phyloP scores from a whole-genome alignment of 148 eudicot genomes.

The Polygonum maritimum region DNA sequence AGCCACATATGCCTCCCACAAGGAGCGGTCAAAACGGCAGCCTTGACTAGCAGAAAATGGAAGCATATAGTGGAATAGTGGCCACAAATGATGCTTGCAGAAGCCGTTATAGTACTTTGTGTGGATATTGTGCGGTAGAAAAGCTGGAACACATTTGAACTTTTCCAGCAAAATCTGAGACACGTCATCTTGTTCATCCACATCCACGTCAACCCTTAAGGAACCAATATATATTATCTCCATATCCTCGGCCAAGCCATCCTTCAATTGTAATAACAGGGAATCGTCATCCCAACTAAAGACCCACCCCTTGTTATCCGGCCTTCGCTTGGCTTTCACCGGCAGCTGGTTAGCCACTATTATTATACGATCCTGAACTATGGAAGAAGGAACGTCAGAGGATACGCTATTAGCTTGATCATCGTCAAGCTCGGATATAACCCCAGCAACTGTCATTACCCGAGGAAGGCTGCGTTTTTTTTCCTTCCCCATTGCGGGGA shows the following conservation, averaged over 20 bases:
- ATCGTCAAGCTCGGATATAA: constrained; percentile 53
- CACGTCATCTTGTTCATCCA: constrained; percentile 46
- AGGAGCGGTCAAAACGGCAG: constrained; percentile 37
- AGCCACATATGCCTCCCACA: constrained; percentile 53
- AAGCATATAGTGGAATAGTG: constrained; percentile 53
- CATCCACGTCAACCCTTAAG: constrained; percentile 37
- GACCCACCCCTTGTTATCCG: constrained; percentile 54
- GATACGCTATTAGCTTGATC: constrained; percentile 45
- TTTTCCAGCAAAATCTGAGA: constrained; percentile 42
- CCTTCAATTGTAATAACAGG: constrained; percentile 37
- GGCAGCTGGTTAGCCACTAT: constrained; percentile 56
- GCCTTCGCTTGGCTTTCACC: constrained; percentile 41
- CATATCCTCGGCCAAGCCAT: constrained; percentile 58
- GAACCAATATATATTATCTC: constrained; percentile 55
- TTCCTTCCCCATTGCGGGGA: constrained; percentile 46
- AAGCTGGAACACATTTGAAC: constrained; percentile 51
- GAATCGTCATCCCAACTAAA: constrained; percentile 66
- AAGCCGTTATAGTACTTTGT: constrained; percentile 39
- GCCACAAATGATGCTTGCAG: constrained; percentile 64
- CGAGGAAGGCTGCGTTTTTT: constrained; percentile 37
- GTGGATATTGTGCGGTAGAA: constrained; percentile 38
- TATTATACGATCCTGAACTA: constrained; percentile 40
- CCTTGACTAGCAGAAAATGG: constrained; percentile 39
- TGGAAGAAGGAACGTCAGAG: constrained; percentile 46
- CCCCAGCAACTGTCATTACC: constrained; percentile 55